These are phyloP conservation scores for Nakazawaea holstii DNA, from an alignment of 805 yeast species.

Conservation along the genomic window DNA sequence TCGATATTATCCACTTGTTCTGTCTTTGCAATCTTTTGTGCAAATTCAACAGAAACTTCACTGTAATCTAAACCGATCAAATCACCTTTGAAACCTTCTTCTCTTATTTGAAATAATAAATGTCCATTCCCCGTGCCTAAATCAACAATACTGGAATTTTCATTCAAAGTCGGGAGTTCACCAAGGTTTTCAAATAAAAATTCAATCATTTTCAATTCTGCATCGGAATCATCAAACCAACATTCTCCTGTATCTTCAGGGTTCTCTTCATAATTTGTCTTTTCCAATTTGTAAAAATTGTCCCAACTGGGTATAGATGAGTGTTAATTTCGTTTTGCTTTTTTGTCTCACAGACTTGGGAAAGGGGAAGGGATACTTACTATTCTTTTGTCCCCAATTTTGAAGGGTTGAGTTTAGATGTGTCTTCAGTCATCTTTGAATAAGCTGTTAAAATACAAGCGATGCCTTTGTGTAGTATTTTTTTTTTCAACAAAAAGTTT, in stretches of 20 bases:
- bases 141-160: conserved; percentile 51
- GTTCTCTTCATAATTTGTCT: conserved; percentile 63
- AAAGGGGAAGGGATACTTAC: conserved; percentile 28
- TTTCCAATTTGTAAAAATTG: conserved; percentile 72
- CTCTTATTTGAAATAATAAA: conserved; percentile 60
- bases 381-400: conserved; percentile 83
- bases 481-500: background rate
- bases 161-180: conserved; percentile 20
- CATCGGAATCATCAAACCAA: conserved; percentile 96
- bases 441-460: background rate
- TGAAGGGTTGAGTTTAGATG: conserved; percentile 56
- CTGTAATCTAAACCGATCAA: conserved; percentile 85
- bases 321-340: too few relatives aligned
- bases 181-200: conserved; percentile 53
- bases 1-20: conserved; percentile 31
- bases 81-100: conserved; percentile 56
- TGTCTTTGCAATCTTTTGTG: conserved; percentile 48
- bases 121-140: conserved; percentile 98
- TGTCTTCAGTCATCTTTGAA: conserved; percentile 15
- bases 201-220: conserved; percentile 78
- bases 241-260: conserved; percentile 89
- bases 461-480: background rate
- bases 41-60: conserved; percentile 71
- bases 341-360: background rate
- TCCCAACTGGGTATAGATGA: conserved; percentile 82